Percentiles rank a stretch among this genome's conserved stretches.
Evolutionary conservation across 2,329 filamentous ascomycete species (phyloP).

Genomic region (Plectosphaerella cucumerina): DNA sequence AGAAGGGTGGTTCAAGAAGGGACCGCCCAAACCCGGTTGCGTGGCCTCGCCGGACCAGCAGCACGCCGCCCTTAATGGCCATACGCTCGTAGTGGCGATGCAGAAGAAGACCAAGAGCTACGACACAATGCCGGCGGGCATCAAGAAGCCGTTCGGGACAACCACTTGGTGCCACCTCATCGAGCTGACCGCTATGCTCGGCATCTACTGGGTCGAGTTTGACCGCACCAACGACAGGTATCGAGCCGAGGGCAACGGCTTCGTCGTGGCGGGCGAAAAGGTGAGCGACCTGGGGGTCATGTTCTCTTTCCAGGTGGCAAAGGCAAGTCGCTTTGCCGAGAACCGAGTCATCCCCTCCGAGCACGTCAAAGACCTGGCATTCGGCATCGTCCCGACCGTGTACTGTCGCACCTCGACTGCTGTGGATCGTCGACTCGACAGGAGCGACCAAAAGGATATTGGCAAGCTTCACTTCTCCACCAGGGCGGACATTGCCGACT

Average conservation of each 20-base stretch:
- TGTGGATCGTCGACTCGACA: slow-evolving; percentile 33
- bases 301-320: slow-evolving; percentile 49
- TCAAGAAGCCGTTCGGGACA: slow-evolving; percentile 47
- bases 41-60: background rate
- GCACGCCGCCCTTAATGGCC: slow-evolving; percentile 16
- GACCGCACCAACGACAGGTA: slow-evolving; percentile 46
- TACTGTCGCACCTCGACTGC: slow-evolving; percentile 30
- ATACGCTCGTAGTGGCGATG: slow-evolving; percentile 40
- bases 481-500: slow-evolving; percentile 45
- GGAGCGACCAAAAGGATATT: slow-evolving; percentile 36
- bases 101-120: slow-evolving; percentile 43
- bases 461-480: slow-evolving; percentile 44
- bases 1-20: background rate
- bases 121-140: slow-evolving; percentile 45
- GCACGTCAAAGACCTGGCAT: slow-evolving; percentile 50
- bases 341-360: slow-evolving; percentile 50
- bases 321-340: slow-evolving; percentile 40
- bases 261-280: slow-evolving; percentile 41
- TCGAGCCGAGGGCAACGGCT: slow-evolving; percentile 52
- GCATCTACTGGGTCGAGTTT: slow-evolving; percentile 57
- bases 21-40: slow-evolving; percentile 2
- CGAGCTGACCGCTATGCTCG: slow-evolving; percentile 49
- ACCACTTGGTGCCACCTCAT: slow-evolving; percentile 52
- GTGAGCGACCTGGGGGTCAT: slow-evolving; percentile 47
- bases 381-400: slow-evolving; percentile 52